phyloP scores from a whole-genome alignment of 768 basidiomycete species.

The Amanita rubescens region DNA sequence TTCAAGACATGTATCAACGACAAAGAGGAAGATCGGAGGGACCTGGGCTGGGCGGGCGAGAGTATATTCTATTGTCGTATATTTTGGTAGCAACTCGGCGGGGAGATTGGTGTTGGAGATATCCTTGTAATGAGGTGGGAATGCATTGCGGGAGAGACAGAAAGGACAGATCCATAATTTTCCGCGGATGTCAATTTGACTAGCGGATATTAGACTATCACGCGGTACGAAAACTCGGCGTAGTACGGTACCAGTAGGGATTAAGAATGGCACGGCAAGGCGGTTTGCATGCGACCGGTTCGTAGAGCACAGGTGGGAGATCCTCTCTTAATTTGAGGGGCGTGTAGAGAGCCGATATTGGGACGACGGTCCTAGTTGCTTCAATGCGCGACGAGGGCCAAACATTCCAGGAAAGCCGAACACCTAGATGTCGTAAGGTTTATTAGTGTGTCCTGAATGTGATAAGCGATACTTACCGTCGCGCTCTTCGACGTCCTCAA shows the following conservation, averaged over 20 bases:
- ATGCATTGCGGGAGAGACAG: conserved; percentile 93
- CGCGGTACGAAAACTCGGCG: conserved; percentile 7
- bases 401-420: conserved; percentile 96
- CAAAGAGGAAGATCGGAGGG: conserved; percentile 95
- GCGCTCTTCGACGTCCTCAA: conserved; percentile 96
- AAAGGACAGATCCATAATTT: conserved; percentile 99
- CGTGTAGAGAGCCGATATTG: conserved; percentile 96
- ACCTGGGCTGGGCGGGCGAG: conserved; percentile 84
- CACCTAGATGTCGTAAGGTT: conserved; percentile 42
- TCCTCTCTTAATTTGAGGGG: conserved; percentile 93
- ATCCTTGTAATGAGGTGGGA: conserved; percentile 98
- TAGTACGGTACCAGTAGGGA: conserved; percentile 76
- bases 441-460: neutral
- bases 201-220: conserved; percentile 25
- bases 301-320: conserved; percentile 92
- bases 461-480: conserved; percentile 57
- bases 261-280: conserved; percentile 97
- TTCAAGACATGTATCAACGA: conserved; percentile 94
- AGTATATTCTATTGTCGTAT: conserved; percentile 99
- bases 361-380: conserved; percentile 95
- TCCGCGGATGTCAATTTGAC: conserved; percentile 97
- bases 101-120: conserved; percentile 96
- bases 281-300: conserved; percentile 97
- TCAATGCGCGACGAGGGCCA: conserved; percentile 99
- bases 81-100: conserved; percentile 92